Conservation (phyloP, 768 basidiomycete genomes). For the Rhodosporidiobolus sp. region DNA sequence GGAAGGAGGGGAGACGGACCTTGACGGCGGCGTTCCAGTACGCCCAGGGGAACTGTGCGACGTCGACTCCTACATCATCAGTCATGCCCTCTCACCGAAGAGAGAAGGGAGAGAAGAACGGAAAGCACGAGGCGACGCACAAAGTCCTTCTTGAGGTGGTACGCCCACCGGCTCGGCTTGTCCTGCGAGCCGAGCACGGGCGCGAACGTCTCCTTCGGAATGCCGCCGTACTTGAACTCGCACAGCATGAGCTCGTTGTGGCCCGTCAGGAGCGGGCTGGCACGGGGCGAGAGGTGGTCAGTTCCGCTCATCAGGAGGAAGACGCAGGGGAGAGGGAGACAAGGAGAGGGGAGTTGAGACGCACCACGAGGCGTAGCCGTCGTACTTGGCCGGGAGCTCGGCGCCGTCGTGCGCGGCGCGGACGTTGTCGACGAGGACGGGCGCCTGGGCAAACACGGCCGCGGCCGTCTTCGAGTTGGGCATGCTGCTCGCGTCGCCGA, state of each 20-base stretch:
- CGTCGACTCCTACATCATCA: not conserved
- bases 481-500: constrained; percentile 88
- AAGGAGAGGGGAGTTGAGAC: not conserved
- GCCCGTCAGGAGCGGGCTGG: constrained; percentile 46
- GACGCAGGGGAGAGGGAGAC: not conserved
- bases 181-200: constrained; percentile 54
- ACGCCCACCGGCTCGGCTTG: constrained; percentile 60
- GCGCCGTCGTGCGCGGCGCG: constrained; percentile 71
- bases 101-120: constrained; percentile 35
- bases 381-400: constrained; percentile 65
- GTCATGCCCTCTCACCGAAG: not conserved
- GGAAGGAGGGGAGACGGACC: not conserved
- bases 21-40: too few species aligned
- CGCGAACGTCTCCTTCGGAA: constrained; percentile 81
- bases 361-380: constrained; percentile 71
- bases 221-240: constrained; percentile 88
- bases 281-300: constrained; percentile 57
- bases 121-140: constrained; percentile 21
- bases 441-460: constrained; percentile 85
- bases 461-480: constrained; percentile 97
- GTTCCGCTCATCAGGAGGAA: constrained; percentile 1
- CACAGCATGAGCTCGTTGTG: constrained; percentile 61
- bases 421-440: constrained; percentile 85
- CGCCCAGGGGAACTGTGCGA: too few species aligned
- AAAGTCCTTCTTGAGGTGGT: constrained; percentile 71